Percentiles rank a stretch among this genome's conserved stretches.
phyloP scores from a whole-genome alignment of 129 eudicot genomes.

The sunflower (Helianthus annuus) region DNA sequence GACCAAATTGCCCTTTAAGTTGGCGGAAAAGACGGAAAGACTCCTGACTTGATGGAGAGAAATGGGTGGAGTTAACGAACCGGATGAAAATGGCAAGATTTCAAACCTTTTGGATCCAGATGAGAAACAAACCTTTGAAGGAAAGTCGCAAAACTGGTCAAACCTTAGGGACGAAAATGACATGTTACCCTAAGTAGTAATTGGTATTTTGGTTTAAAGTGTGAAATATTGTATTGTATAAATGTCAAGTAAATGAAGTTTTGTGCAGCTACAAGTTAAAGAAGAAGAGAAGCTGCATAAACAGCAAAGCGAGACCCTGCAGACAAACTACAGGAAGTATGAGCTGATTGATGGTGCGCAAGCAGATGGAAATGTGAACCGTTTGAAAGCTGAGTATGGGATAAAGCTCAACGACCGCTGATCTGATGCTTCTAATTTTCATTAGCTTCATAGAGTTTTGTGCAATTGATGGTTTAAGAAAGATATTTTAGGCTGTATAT shows the following conservation, averaged over 20 bases:
- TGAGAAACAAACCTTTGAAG: too few species aligned
- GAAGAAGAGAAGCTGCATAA: slow-evolving; percentile 65
- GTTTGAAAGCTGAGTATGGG: slow-evolving; percentile 40
- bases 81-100: too few species aligned
- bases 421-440: not conserved
- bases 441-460: not conserved
- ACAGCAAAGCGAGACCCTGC: slow-evolving; percentile 54
- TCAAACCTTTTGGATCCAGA: too few species aligned
- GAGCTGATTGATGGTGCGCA: slow-evolving; percentile 50
- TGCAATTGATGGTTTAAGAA: not conserved
- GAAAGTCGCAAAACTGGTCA: too few species aligned
- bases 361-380: slow-evolving; percentile 43
- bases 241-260: not conserved
- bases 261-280: slow-evolving; percentile 49
- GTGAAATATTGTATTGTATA: not conserved
- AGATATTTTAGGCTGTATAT: not conserved
- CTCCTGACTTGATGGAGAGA: too few species aligned
- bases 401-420: slow-evolving; percentile 13
- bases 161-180: too few species aligned
- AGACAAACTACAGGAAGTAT: slow-evolving; percentile 54
- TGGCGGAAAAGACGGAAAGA: too few species aligned
- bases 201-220: not conserved
- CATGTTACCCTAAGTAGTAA: not conserved
- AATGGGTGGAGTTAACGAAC: too few species aligned
- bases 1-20: too few species aligned